These are phyloP conservation scores for Cylindrotheca closterium DNA, from an alignment of 108 stramenopile genomes.

Conservation along the genomic window DNA sequence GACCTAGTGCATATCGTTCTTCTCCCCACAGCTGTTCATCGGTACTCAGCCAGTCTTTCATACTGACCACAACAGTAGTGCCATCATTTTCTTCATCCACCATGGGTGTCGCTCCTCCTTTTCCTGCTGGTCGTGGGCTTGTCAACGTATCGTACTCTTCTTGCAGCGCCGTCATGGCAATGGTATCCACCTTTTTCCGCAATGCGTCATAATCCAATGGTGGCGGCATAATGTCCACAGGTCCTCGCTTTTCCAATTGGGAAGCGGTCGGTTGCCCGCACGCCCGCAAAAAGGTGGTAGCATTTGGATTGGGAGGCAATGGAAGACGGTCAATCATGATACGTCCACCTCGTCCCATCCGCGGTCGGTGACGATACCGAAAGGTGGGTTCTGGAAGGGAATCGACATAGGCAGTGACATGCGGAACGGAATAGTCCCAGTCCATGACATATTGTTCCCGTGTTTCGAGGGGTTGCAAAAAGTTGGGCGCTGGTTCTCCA, in stretches of 20 bases:
- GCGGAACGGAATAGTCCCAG: constrained; percentile 63
- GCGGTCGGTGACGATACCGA: constrained; percentile 70
- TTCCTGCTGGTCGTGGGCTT: not conserved
- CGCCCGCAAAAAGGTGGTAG: constrained; percentile 46
- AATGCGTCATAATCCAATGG: constrained; percentile 51
- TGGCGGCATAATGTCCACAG: constrained; percentile 62
- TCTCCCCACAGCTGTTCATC: constrained; percentile 77
- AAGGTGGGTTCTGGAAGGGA: constrained; percentile 38
- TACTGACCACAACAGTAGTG: constrained; percentile 57
- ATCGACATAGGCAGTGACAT: constrained; percentile 67
- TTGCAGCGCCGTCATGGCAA: constrained; percentile 54
- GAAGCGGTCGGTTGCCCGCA: constrained; percentile 28
- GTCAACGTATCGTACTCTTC: constrained; percentile 54
- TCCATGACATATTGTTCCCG: constrained; percentile 56
- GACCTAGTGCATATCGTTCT: constrained; percentile 65
- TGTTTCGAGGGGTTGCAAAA: constrained; percentile 69
- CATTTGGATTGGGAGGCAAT: constrained; percentile 34
- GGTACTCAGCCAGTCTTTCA: constrained; percentile 76
- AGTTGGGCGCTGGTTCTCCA: constrained; percentile 75
- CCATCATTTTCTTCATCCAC: constrained; percentile 53
- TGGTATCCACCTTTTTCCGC: constrained; percentile 65
- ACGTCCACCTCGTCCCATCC: constrained; percentile 86
- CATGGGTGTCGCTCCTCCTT: not conserved
- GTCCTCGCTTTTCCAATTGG: constrained; percentile 2
- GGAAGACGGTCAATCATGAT: constrained; percentile 80